These are phyloP conservation scores for Colletotrichum liaoningense DNA, from an alignment of 2,329 filamentous ascomycete species.

Conservation along the genomic window DNA sequence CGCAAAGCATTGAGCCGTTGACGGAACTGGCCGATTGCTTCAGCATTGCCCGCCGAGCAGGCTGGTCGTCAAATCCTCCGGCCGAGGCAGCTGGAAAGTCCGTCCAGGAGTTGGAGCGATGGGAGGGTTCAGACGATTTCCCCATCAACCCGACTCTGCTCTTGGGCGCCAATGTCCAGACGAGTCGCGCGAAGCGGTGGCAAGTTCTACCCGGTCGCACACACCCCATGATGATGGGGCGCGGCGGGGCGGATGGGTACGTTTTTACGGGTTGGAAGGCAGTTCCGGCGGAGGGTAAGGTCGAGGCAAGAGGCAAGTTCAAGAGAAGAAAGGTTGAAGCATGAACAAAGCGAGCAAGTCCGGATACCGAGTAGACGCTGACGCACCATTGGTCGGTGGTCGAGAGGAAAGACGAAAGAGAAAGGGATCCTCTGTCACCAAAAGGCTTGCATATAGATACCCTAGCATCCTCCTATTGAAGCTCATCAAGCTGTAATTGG, in stretches of 20 bases:
- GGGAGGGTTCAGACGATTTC: conserved; percentile 78
- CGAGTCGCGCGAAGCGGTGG: conserved; percentile 81
- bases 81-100: conserved; percentile 57
- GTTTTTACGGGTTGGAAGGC: conserved; percentile 87
- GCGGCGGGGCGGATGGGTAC: conserved; percentile 90
- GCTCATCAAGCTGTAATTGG: conserved; percentile 3
- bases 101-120: conserved; percentile 62
- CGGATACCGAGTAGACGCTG: not conserved
- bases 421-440: not conserved
- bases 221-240: conserved; percentile 92
- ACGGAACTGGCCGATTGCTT: conserved; percentile 85
- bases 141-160: conserved; percentile 88
- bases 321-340: conserved; percentile 74
- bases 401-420: not conserved
- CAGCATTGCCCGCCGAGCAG: conserved; percentile 80
- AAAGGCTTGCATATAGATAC: conserved; percentile 27
- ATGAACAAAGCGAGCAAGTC: conserved; percentile 17
- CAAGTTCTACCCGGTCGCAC: conserved; percentile 93
- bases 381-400: not conserved
- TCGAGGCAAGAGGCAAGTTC: conserved; percentile 85
- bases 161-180: conserved; percentile 84
- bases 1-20: conserved; percentile 82
- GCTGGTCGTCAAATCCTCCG: conserved; percentile 72
- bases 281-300: conserved; percentile 80
- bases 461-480: conserved; percentile 17